Evolutionary conservation across 352 stramenopile species (phyloP), one percentile per base, ranked within the genome.

Genomic region (Phytophthora syringae): DNA sequence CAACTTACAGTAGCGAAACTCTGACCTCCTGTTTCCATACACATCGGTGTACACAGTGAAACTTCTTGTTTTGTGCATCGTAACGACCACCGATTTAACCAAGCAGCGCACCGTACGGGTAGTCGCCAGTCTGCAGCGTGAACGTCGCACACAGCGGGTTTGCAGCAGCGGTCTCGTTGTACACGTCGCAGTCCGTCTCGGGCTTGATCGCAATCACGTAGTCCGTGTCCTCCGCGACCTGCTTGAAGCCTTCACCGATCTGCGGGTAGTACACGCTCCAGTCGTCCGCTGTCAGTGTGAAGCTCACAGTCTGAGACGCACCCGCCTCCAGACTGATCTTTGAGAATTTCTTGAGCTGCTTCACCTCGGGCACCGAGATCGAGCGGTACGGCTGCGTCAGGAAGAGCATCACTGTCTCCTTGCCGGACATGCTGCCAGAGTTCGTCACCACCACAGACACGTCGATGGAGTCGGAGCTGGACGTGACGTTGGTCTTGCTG

Each of bases 391-490:
- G 77, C 56, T 89, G 82, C 2, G 65, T 84, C 40, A 94, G 73
- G 49, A 96, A 89, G 18, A 95, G 53, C 54, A 95, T 79, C 32
- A 92, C 75, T 0, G 72, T 83, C 56, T 96, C 84, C 52, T 93
- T 88, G 10, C 85, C 83, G 5, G 67, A 58, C 18, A 57, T 22
- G 5, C 42, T 49, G 5, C 85, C 88, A 0, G 72, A 85, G 70
- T 95, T 96, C 12, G 60, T 81, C 34, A 96, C 86, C 10, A 55
- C 72, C 40, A 93, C 69, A 3, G 59, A 83, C 30, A 86, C 79
- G 10, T 60, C 57, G 24, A 88, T 64, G 48, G 71, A 66, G 32
- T 67, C 64, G 22, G 52, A 52, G 16, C 57, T 64, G 16, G 39
- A 64, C n/a, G 58, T 73, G 22, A 90, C 86, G 21, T 65, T 82